Evolutionary conservation across 768 basidiomycete species (phyloP).

Genomic region (Tricholoma hemisulphureum): DNA sequence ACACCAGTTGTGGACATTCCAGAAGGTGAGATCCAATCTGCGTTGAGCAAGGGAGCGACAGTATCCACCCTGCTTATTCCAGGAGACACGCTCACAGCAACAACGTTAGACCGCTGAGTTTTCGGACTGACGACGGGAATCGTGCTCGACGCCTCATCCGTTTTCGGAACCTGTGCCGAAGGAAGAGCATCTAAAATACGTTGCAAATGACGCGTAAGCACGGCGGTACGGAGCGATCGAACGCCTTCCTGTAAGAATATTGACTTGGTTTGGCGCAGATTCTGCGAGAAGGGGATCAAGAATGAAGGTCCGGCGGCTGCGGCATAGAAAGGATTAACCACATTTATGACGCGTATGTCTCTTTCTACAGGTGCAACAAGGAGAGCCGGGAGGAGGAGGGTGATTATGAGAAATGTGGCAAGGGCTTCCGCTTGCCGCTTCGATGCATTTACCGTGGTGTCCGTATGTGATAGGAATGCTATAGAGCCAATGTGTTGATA

Average conservation of each 20-base stretch:
- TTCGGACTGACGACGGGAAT: slow-evolving; percentile 39
- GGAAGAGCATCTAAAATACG: slow-evolving; percentile 82
- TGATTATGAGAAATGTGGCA: slow-evolving; percentile 76
- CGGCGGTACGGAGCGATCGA: slow-evolving; percentile 58
- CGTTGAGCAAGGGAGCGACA: slow-evolving; percentile 53
- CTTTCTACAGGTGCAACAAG: slow-evolving; percentile 84
- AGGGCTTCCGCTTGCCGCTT: slow-evolving; percentile 51
- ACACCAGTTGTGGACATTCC: slow-evolving; percentile 43
- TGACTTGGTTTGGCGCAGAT: slow-evolving; percentile 22
- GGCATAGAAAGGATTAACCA: slow-evolving; percentile 88
- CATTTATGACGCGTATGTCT: slow-evolving; percentile 84
- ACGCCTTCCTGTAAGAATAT: slow-evolving; percentile 60
- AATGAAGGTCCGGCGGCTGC: slow-evolving; percentile 58
- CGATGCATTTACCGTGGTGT: slow-evolving; percentile 24
- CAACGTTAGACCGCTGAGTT: slow-evolving; percentile 68
- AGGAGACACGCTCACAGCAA: slow-evolving; percentile 70
- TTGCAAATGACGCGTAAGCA: slow-evolving; percentile 79
- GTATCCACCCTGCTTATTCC: slow-evolving; percentile 75
- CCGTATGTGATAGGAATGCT: slow-evolving; percentile 22
- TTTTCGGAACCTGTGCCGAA: slow-evolving; percentile 51
- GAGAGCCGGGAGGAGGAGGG: slow-evolving; percentile 74
- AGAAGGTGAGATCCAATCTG: slow-evolving; percentile 38
- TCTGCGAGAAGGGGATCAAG: slow-evolving; percentile 22
- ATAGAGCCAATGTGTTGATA: slow-evolving; percentile 61
- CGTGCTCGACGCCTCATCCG: slow-evolving; percentile 32